Evolutionary conservation across 208 protist genomes (phyloP).

Genomic region (Herpetomonas muscarum): DNA sequence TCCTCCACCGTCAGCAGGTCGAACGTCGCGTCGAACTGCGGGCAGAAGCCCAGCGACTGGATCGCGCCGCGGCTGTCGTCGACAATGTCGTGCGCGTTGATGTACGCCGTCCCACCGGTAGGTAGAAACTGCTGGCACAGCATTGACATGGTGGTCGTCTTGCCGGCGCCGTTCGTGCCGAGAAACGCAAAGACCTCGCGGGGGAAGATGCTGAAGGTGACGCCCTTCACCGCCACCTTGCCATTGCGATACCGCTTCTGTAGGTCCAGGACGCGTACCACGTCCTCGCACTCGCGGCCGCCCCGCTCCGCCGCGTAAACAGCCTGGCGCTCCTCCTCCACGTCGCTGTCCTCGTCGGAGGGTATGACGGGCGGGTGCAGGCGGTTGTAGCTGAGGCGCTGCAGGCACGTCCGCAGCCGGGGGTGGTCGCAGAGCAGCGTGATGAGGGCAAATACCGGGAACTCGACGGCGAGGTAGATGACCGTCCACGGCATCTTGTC

Average conservation of each 20-base stretch:
- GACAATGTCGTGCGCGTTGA: conserved; percentile 54
- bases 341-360: conserved; percentile 25
- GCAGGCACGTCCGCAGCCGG: not conserved
- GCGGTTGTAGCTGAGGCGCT: conserved; percentile 6
- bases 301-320: conserved; percentile 3
- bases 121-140: conserved; percentile 53
- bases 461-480: conserved; percentile 26
- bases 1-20: conserved; percentile 91
- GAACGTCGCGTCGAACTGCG: conserved; percentile 94
- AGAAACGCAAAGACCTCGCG: conserved; percentile 73
- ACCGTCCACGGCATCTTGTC: conserved; percentile 17
- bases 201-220: conserved; percentile 53
- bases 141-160: conserved; percentile 73
- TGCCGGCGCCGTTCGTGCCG: conserved; percentile 73
- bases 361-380: conserved; percentile 1
- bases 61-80: conserved; percentile 33
- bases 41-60: conserved; percentile 92
- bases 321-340: conserved; percentile 14
- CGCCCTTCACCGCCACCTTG: conserved; percentile 38
- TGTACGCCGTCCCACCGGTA: conserved; percentile 32
- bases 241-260: conserved; percentile 21
- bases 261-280: conserved; percentile 25
- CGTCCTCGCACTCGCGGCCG: conserved; percentile 13
- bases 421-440: conserved; percentile 32
- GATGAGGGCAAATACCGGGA: conserved; percentile 19